Percentiles rank a stretch among this genome's conserved stretches.
phyloP scores from a whole-genome alignment of 495 filamentous ascomycete genomes.

The Chlorociboria aeruginascens region DNA sequence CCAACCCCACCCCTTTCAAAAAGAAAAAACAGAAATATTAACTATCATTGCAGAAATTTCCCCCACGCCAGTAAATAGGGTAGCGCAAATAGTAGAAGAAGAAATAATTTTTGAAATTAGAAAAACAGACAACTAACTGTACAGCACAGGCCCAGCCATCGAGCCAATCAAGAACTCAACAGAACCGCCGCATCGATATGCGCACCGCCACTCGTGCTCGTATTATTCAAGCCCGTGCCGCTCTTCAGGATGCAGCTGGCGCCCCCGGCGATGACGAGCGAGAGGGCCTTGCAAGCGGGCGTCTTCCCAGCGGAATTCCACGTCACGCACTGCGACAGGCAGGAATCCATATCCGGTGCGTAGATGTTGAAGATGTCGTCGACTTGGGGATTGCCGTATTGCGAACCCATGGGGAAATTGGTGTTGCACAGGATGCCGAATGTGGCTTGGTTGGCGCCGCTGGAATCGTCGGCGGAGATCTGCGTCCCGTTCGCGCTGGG shows the following conservation, averaged over 20 bases:
- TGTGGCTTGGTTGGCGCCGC: slow-evolving; percentile 13
- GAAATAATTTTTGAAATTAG: too few relatives aligned
- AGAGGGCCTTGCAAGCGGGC: background rate
- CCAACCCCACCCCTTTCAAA: too few relatives aligned
- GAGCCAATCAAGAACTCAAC: too few relatives aligned
- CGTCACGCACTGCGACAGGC: slow-evolving; percentile 23
- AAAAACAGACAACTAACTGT: slow-evolving; percentile 11
- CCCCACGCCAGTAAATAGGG: too few relatives aligned
- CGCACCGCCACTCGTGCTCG: slow-evolving; percentile 1
- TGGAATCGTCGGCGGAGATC: slow-evolving; percentile 19
- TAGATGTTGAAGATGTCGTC: slow-evolving; percentile 24
- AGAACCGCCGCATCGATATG: slow-evolving; percentile 4
- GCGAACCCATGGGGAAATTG: slow-evolving; percentile 19
- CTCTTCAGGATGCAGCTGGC: slow-evolving; percentile 29
- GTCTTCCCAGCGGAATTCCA: slow-evolving; percentile 22
- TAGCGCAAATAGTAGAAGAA: too few relatives aligned
- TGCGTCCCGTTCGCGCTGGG: slow-evolving; percentile 18
- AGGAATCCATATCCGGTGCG: slow-evolving; percentile 24
- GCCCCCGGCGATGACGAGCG: slow-evolving; percentile 8
- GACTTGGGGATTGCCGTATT: slow-evolving; percentile 15
- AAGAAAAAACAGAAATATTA: too few relatives aligned
- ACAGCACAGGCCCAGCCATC: too few relatives aligned
- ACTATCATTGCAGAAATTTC: too few relatives aligned
- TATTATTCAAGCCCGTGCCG: slow-evolving; percentile 22
- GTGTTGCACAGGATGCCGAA: slow-evolving; percentile 24